These are phyloP conservation scores for Thielaviopsis ethacetica DNA, from an alignment of 2,329 filamentous ascomycete species.

Conservation along the genomic window DNA sequence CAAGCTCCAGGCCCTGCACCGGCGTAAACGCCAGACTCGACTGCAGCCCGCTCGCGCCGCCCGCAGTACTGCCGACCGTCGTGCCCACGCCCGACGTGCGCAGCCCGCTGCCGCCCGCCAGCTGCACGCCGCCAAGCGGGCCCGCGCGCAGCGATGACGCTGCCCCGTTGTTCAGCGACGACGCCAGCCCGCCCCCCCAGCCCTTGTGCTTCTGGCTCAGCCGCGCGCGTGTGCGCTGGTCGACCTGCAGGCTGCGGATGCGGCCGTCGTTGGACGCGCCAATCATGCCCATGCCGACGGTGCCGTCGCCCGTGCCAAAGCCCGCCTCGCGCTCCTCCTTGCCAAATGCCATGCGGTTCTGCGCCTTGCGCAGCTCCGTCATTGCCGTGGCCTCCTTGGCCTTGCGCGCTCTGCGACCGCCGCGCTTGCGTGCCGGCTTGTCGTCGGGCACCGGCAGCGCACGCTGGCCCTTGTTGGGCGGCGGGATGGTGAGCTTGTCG, in stretches of 20 bases:
- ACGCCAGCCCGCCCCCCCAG: conserved; percentile 72
- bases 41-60: conserved; percentile 47
- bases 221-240: conserved; percentile 83
- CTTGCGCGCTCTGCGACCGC: conserved; percentile 75
- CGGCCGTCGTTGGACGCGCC: conserved; percentile 77
- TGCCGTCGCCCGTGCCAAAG: conserved; percentile 72
- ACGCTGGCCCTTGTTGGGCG: conserved; percentile 72
- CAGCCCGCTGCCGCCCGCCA: conserved; percentile 33
- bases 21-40: conserved; percentile 87
- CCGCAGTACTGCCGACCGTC: conserved; percentile 33
- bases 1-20: conserved; percentile 84
- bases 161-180: conserved; percentile 66
- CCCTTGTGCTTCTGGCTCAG: conserved; percentile 90
- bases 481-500: conserved; percentile 83
- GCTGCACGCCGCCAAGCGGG: conserved; percentile 5
- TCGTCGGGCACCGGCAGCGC: conserved; percentile 88
- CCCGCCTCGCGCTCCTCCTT: conserved; percentile 91
- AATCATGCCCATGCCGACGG: conserved; percentile 87
- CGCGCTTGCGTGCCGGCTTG: conserved; percentile 83
- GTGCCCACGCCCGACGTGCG: conserved; percentile 69
- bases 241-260: conserved; percentile 75
- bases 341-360: conserved; percentile 90
- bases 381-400: conserved; percentile 94
- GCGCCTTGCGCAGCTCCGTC: conserved; percentile 89
- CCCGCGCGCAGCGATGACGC: conserved; percentile 44